Percentiles rank a stretch among this genome's conserved stretches.
Conservation (phyloP, 2,329 filamentous ascomycete species). For the Exophiala mesophila region DNA sequence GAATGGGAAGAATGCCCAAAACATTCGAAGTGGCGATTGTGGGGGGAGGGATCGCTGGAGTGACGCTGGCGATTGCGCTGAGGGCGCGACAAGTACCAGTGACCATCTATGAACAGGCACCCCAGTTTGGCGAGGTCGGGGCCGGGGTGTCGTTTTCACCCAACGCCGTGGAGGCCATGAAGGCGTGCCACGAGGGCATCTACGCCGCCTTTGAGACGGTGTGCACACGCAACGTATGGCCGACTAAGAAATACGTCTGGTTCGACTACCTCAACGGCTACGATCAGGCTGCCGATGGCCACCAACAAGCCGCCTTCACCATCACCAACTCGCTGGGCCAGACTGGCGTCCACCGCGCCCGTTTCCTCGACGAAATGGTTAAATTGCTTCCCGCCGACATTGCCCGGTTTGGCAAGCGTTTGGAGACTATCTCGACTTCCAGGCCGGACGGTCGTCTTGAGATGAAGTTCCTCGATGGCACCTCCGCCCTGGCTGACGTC, state of each 20-base stretch:
- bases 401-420: slow-evolving; percentile 39
- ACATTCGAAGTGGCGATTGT: slow-evolving; percentile 30
- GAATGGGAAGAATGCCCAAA: neutral
- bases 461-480: slow-evolving; percentile 43
- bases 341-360: slow-evolving; percentile 42
- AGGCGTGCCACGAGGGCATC: slow-evolving; percentile 40
- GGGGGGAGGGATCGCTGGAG: slow-evolving; percentile 31
- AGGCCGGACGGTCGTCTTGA: slow-evolving; percentile 29
- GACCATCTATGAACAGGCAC: slow-evolving; percentile 44
- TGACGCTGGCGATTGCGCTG: slow-evolving; percentile 26
- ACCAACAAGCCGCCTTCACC: slow-evolving; percentile 37
- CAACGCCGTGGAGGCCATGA: slow-evolving; percentile 48
- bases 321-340: slow-evolving; percentile 32
- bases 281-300: slow-evolving; percentile 25
- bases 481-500: slow-evolving; percentile 37
- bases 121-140: slow-evolving; percentile 48
- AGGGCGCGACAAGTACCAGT: slow-evolving; percentile 25
- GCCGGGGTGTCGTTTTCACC: slow-evolving; percentile 48
- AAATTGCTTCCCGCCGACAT: slow-evolving; percentile 42
- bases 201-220: slow-evolving; percentile 38
- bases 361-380: slow-evolving; percentile 47
- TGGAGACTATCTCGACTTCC: slow-evolving; percentile 24
- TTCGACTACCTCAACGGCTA: slow-evolving; percentile 40
- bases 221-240: slow-evolving; percentile 29
- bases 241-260: slow-evolving; percentile 35